Percentiles rank a stretch among this genome's conserved stretches.
Evolutionary conservation across 371 early-diverging fungal genomes (phyloP).

Genomic region (Conidiobolus incongruus): DNA sequence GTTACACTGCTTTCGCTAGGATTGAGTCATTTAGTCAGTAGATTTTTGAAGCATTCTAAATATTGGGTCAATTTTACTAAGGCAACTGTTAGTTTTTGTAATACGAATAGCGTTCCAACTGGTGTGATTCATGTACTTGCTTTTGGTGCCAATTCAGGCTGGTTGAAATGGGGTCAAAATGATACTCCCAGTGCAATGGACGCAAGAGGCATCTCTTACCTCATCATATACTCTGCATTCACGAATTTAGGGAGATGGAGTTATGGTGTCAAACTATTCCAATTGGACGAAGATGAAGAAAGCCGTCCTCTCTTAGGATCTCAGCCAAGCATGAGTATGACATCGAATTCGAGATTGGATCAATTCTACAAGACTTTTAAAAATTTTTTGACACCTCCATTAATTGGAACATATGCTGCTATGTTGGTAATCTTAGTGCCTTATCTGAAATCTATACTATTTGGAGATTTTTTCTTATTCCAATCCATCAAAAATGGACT

Average conservation of each 20-base stretch:
- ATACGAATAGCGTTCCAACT: no score
- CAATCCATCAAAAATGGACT: conserved; percentile 29
- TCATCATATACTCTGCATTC: conserved; percentile 44
- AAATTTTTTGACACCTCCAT: conserved; percentile 29
- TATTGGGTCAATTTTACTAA: no score
- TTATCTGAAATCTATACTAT: conserved; percentile 19
- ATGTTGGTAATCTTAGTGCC: conserved; percentile 21
- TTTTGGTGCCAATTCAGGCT: no score
- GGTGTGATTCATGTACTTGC: no score
- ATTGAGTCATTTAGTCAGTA: conserved; percentile 15
- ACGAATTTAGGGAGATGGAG: conserved; percentile 53
- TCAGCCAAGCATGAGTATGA: no score
- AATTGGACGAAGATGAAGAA: no score
- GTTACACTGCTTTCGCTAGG: conserved; percentile 20
- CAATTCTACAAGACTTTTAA: background rate
- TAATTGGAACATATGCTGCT: conserved; percentile 23
- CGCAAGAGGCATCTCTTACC: conserved; percentile 49
- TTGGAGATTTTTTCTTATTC: conserved; percentile 18
- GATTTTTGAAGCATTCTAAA: no score
- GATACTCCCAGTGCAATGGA: conserved; percentile 36
- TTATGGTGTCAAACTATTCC: conserved; percentile 38
- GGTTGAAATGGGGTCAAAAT: conserved; percentile 24
- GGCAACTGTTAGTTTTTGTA: no score
- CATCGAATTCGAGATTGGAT: background rate
- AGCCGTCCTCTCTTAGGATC: no score